phyloP scores from a whole-genome alignment of 352 stramenopile genomes.

The Phytophthora syringae region DNA sequence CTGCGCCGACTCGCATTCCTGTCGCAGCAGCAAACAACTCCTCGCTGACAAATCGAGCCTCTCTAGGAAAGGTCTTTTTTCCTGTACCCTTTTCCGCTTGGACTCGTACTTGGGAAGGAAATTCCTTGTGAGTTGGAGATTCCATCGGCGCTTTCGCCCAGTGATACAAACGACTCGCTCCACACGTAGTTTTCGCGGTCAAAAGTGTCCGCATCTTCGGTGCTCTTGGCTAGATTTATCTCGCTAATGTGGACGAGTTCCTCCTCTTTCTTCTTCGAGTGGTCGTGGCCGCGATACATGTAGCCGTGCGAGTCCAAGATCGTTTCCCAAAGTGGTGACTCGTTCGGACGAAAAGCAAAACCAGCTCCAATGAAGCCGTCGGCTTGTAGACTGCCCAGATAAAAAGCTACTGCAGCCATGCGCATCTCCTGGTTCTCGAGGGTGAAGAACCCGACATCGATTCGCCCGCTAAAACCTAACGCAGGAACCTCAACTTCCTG shows the following conservation, averaged over 20 bases:
- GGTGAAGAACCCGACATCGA: slow-evolving; percentile 50
- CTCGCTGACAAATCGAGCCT: neutral
- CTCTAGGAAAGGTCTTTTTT: too few species aligned
- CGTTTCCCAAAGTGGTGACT: slow-evolving; percentile 53
- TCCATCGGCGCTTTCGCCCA: slow-evolving; percentile 37
- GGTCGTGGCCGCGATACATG: slow-evolving; percentile 23
- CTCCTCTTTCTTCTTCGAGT: slow-evolving; percentile 4
- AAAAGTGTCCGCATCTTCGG: slow-evolving; percentile 9
- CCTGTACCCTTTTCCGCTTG: too few species aligned
- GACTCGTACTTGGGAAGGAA: slow-evolving; percentile 56
- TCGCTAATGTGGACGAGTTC: neutral
- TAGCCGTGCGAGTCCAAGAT: slow-evolving; percentile 28
- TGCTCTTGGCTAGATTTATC: slow-evolving; percentile 10
- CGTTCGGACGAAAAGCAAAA: slow-evolving; percentile 38
- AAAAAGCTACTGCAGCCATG: slow-evolving; percentile 53
- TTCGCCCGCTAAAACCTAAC: slow-evolving; percentile 24
- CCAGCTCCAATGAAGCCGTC: slow-evolving; percentile 66
- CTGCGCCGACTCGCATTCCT: slow-evolving; percentile 32
- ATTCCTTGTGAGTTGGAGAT: slow-evolving; percentile 49
- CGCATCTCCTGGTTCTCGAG: slow-evolving; percentile 51
- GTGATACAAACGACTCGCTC: slow-evolving; percentile 57
- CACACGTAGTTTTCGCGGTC: slow-evolving; percentile 37
- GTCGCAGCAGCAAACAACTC: slow-evolving; percentile 11
- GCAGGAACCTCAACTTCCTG: slow-evolving; percentile 37
- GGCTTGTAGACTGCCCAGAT: slow-evolving; percentile 52